These are phyloP conservation scores for Saxophila tyrrhenica DNA, from an alignment of 495 filamentous ascomycete genomes.

Conservation along the genomic window DNA sequence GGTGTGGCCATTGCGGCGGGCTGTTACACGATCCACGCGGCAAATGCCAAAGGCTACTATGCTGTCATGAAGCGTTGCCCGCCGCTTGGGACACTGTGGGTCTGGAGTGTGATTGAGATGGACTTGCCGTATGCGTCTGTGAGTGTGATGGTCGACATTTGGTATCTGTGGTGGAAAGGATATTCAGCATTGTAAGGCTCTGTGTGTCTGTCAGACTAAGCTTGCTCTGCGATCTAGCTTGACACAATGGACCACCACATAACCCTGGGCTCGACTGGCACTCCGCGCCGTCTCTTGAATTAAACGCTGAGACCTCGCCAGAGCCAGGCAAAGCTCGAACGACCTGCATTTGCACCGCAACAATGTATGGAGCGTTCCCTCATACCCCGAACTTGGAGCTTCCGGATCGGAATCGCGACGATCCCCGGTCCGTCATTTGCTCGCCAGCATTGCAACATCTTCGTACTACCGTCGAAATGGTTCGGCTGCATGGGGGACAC, in stretches of 20 bases:
- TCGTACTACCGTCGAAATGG: too few species aligned
- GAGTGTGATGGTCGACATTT: conserved; percentile 47
- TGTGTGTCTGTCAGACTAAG: background rate
- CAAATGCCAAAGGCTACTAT: conserved; percentile 68
- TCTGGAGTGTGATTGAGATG: conserved; percentile 88
- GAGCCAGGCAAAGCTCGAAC: too few species aligned
- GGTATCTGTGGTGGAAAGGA: conserved; percentile 61
- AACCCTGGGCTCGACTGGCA: background rate
- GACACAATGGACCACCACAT: too few species aligned
- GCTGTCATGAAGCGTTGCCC: conserved; percentile 88
- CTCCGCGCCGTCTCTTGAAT: background rate
- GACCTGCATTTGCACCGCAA: too few species aligned
- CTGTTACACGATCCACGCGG: conserved; percentile 66
- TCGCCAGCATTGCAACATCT: too few species aligned
- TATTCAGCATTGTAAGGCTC: conserved; percentile 40
- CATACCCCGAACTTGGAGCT: too few species aligned
- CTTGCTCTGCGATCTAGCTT: background rate
- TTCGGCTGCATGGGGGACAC: too few species aligned
- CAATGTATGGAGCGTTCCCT: too few species aligned
- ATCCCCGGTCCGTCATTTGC: too few species aligned
- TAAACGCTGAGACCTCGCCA: too few species aligned
- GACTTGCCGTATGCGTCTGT: conserved; percentile 52
- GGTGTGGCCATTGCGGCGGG: conserved; percentile 45
- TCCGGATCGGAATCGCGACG: too few species aligned
- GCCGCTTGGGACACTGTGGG: conserved; percentile 79